A percentile compares a stretch with the other conserved stretches of the same genome.
phyloP scores from a whole-genome alignment of 116 monocot genomes.

The Papilionanthe hybrid region DNA sequence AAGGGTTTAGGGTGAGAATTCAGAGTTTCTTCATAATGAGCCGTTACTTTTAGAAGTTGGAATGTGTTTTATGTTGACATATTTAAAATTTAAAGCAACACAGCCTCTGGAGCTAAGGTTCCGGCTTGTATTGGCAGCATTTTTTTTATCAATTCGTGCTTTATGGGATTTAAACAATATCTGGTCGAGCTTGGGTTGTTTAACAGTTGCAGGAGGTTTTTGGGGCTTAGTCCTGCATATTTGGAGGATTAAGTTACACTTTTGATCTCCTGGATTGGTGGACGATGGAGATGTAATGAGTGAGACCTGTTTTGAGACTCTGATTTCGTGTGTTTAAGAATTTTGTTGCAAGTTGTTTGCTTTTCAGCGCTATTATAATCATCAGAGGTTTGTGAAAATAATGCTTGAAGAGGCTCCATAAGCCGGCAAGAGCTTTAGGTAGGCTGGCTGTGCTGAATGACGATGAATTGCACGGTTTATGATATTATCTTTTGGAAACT shows the following conservation, averaged over 20 bases:
- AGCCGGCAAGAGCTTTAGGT: conserved; percentile 8
- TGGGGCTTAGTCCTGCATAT: not conserved
- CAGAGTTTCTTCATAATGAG: not conserved
- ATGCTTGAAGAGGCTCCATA: conserved; percentile 24
- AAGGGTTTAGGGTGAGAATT: not conserved
- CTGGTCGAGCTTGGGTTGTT: not conserved
- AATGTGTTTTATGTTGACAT: not conserved
- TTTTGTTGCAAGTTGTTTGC: not conserved
- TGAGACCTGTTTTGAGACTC: not conserved
- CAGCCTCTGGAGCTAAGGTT: not conserved
- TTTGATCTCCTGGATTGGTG: not conserved
- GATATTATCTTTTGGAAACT: too few species aligned
- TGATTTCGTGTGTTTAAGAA: not conserved
- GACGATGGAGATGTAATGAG: not conserved
- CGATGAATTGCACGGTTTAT: too few species aligned
- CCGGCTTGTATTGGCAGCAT: not conserved
- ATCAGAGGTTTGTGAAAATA: conserved; percentile 5
- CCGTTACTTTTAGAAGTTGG: not conserved
- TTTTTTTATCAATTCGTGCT: too few species aligned
- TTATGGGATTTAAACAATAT: not conserved
- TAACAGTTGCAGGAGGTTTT: not conserved
- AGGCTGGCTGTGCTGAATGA: conserved; percentile 28
- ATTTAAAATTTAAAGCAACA: not conserved
- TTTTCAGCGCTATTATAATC: not conserved
- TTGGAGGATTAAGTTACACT: not conserved